Percentiles rank a stretch among this genome's conserved stretches.
These are phyloP conservation scores for Emydomyces testavorans DNA, from an alignment of 2,329 filamentous ascomycete species.

Conservation along the genomic window DNA sequence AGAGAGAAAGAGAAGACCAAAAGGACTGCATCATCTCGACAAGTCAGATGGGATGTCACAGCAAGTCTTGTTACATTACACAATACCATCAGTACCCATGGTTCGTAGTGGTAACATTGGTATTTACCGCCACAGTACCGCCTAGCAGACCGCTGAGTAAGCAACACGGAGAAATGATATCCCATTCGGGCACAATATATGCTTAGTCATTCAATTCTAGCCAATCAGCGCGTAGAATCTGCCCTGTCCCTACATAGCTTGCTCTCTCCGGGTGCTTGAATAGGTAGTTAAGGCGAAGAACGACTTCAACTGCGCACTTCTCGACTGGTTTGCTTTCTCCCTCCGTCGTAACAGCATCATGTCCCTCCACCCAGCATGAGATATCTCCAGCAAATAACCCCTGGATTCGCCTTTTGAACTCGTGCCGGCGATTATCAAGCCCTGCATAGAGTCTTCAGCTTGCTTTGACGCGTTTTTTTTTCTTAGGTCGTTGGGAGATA, in stretches of 20 bases:
- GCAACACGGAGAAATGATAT: constrained; percentile 6
- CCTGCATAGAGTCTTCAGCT: neutral
- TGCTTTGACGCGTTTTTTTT: constrained; percentile 9
- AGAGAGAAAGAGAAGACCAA: no score
- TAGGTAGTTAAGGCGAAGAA: no score
- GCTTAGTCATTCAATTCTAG: constrained; percentile 22
- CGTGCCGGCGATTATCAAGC: neutral
- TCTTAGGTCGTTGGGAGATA: neutral
- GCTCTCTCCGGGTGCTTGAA: neutral
- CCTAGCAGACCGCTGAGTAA: neutral
- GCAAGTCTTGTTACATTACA: no score
- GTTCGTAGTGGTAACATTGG: no score
- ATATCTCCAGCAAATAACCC: neutral
- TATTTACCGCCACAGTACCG: no score
- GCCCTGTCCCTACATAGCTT: neutral
- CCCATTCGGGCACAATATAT: constrained; percentile 11
- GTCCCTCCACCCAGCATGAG: neutral
- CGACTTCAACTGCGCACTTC: no score
- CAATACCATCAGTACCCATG: no score
- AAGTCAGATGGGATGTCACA: no score
- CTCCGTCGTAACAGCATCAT: neutral
- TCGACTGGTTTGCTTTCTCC: neutral
- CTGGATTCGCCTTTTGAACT: neutral
- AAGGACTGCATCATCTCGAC: no score
- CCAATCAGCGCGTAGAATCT: constrained; percentile 29